Evolutionary conservation across 805 yeast species (phyloP).

Genomic region (Torulaspora delbrueckii): DNA sequence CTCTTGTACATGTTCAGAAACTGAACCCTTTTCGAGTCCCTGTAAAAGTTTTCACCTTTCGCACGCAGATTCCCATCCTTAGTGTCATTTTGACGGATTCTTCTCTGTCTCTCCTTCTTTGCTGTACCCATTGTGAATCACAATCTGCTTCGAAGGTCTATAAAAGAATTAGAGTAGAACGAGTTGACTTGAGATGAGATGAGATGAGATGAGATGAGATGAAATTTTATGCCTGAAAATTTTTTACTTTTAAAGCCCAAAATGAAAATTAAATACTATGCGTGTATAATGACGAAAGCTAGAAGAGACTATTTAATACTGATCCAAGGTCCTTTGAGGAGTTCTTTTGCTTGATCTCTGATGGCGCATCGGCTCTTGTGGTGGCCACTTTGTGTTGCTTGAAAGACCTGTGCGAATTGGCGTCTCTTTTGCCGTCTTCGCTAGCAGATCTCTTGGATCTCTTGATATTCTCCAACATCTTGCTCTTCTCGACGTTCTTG

Average conservation of each 20-base stretch:
- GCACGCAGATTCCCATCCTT: constrained; percentile 89
- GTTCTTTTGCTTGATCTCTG: constrained; percentile 40
- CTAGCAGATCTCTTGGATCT: constrained; percentile 32
- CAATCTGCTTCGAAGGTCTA: not conserved
- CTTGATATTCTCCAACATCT: constrained; percentile 64
- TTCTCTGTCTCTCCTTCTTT: constrained; percentile 85
- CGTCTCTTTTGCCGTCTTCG: constrained; percentile 24
- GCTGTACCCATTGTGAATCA: constrained; percentile 75
- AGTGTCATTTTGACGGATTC: constrained; percentile 73
- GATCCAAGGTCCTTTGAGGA: constrained; percentile 38
- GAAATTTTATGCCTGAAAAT: constrained; percentile 9
- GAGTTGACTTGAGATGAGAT: constrained; percentile 7
- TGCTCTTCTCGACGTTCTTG: constrained; percentile 78
- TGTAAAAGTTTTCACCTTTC: constrained; percentile 94
- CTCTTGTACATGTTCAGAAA: constrained; percentile 88
- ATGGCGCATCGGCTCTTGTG: constrained; percentile 58
- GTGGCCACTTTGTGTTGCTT: constrained; percentile 67
- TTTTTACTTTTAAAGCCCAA: constrained; percentile 7
- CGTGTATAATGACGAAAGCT: constrained; percentile 10
- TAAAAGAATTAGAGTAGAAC: not conserved
- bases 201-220: constrained; percentile 24
- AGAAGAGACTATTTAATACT: constrained; percentile 55
- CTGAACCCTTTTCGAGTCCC: constrained; percentile 89
- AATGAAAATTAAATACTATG: not conserved
- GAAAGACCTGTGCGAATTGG: constrained; percentile 49